Evolutionary conservation across 352 stramenopile species (phyloP).

Genomic region (Globisporangium paddicum): DNA sequence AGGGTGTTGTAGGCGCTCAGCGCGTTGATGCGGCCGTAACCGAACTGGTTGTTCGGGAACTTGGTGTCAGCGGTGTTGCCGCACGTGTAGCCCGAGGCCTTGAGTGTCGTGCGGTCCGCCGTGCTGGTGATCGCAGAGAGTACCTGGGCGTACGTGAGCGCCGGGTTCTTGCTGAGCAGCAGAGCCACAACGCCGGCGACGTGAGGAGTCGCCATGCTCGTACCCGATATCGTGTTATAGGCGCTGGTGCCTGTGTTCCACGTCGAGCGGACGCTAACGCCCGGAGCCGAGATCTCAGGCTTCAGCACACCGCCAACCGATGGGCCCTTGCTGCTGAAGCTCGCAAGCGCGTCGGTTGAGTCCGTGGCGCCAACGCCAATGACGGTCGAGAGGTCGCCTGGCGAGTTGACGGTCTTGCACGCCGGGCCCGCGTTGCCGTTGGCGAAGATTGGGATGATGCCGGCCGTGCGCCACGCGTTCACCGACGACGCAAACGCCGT

Average conservation of each 20-base stretch:
- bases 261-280: not conserved
- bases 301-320: conserved; percentile 1
- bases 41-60: conserved; percentile 62
- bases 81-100: conserved; percentile 18
- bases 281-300: conserved; percentile 7
- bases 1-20: too few relatives aligned
- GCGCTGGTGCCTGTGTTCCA: not conserved
- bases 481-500: conserved; percentile 15
- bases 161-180: conserved; percentile 11
- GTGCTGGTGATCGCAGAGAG: not conserved
- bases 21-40: conserved; percentile 47
- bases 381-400: conserved; percentile 18
- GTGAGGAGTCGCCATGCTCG: conserved; percentile 19
- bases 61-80: conserved; percentile 21
- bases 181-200: conserved; percentile 17
- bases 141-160: not conserved
- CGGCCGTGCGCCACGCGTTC: conserved; percentile 18
- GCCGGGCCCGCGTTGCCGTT: conserved; percentile 22
- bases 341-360: conserved; percentile 15
- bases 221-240: conserved; percentile 12
- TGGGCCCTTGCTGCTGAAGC: conserved; percentile 27
- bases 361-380: conserved; percentile 24
- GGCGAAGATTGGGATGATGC: conserved; percentile 29
- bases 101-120: not conserved
- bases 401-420: conserved; percentile 18